Evolutionary conservation across 2,329 filamentous ascomycete species (phyloP).

Genomic region (Amauroascus verrucosus): DNA sequence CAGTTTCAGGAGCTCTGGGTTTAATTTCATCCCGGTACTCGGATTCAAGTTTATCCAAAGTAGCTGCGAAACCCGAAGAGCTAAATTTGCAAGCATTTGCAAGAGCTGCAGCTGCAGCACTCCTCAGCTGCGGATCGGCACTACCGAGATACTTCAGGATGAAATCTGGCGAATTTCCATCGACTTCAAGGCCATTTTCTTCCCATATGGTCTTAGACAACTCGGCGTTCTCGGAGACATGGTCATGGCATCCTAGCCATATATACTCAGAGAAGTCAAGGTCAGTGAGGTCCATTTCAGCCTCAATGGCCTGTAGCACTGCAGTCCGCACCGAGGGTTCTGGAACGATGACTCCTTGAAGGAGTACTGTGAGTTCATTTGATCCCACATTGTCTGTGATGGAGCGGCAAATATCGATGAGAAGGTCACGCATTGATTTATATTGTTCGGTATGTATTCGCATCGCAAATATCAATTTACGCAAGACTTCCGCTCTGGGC

Average conservation of each 20-base stretch:
- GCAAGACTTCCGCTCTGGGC: conserved; percentile 63
- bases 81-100: conserved; percentile 60
- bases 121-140: conserved; percentile 68
- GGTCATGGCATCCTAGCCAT: conserved; percentile 88
- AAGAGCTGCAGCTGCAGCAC: conserved; percentile 71
- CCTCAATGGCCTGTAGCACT: conserved; percentile 77
- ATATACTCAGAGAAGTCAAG: conserved; percentile 78
- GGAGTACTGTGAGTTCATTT: conserved; percentile 64
- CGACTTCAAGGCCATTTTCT: conserved; percentile 69
- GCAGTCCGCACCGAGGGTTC: conserved; percentile 72
- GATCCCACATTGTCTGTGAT: conserved; percentile 69
- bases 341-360: conserved; percentile 66
- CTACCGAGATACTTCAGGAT: conserved; percentile 72
- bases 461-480: conserved; percentile 68
- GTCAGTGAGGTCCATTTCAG: conserved; percentile 85
- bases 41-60: conserved; percentile 56
- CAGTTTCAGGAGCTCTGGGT: conserved; percentile 69
- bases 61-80: conserved; percentile 48
- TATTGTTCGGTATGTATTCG: conserved; percentile 86
- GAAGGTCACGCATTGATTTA: conserved; percentile 85
- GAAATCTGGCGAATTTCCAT: conserved; percentile 52
- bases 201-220: conserved; percentile 87
- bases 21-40: conserved; percentile 72
- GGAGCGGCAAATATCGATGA: conserved; percentile 74
- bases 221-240: conserved; percentile 74